Evolutionary conservation across 345 rosid species (phyloP).

Genomic region (Noccaea caerulescens): DNA sequence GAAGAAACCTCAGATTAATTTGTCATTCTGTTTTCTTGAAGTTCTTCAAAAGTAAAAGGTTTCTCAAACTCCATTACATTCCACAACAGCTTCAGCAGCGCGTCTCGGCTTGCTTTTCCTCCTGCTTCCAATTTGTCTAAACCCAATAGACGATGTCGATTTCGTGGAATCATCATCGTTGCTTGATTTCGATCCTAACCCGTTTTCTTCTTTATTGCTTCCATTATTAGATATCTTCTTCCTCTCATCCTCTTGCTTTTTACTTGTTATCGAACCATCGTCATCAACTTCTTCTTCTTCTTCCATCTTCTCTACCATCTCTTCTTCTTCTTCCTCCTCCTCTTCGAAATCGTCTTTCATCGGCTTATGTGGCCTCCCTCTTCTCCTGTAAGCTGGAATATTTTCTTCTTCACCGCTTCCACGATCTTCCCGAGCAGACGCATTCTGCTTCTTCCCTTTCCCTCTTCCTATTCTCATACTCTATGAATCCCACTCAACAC

Average conservation of each 20-base stretch:
- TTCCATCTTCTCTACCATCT: constrained; percentile 20
- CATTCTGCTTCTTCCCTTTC: constrained; percentile 68
- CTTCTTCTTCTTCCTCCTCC: constrained; percentile 45
- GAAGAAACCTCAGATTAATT: constrained; percentile 14
- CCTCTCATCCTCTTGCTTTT: constrained; percentile 54
- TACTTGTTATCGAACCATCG: constrained; percentile 44
- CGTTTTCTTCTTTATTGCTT: constrained; percentile 55
- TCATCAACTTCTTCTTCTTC: constrained; percentile 46
- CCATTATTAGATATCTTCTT: constrained; percentile 57
- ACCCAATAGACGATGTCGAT: constrained; percentile 49
- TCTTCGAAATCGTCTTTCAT: constrained; percentile 55
- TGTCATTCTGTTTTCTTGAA: constrained; percentile 14
- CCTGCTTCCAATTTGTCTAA: constrained; percentile 62
- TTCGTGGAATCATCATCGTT: constrained; percentile 47
- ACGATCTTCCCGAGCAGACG: constrained; percentile 51
- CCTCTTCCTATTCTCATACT: constrained; percentile 65
- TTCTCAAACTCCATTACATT: constrained; percentile 54
- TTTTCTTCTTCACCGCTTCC: constrained; percentile 72
- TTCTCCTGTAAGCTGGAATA: constrained; percentile 54
- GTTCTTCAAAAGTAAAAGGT: background rate
- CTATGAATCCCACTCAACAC: background rate
- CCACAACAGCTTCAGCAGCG: constrained; percentile 83
- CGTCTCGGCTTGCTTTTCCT: constrained; percentile 78
- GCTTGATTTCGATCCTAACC: constrained; percentile 48
- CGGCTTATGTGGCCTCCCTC: constrained; percentile 75